phyloP scores from a whole-genome alignment of 257 asterid species.

The Schizonepeta tenuifolia region DNA sequence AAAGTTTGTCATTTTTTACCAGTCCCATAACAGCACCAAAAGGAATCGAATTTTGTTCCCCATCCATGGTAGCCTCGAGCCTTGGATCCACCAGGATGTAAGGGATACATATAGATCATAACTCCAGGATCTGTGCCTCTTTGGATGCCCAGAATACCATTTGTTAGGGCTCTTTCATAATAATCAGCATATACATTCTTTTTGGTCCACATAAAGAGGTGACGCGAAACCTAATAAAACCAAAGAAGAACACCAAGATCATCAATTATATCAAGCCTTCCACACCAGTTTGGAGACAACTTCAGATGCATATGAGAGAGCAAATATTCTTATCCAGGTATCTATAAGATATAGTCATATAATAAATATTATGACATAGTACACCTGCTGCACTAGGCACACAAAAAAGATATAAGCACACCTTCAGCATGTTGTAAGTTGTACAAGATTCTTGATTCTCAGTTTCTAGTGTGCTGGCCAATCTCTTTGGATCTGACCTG shows the following conservation, averaged over 20 bases:
- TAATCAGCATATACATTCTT: constrained; percentile 87
- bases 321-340: neutral
- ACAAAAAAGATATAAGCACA: constrained; percentile 29
- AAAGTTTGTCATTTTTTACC: constrained; percentile 47
- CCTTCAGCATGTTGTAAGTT: constrained; percentile 98
- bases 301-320: neutral
- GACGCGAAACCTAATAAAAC: constrained; percentile 73
- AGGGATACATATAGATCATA: constrained; percentile 96
- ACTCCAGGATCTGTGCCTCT: constrained; percentile 89
- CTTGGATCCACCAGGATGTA: constrained; percentile 80
- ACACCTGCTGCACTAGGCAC: neutral
- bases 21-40: constrained; percentile 99
- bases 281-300: neutral
- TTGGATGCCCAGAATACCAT: constrained; percentile 91
- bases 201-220: constrained; percentile 88
- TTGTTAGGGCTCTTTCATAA: constrained; percentile 85
- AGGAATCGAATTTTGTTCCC: constrained; percentile 86
- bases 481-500: constrained; percentile 85
- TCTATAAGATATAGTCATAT: neutral
- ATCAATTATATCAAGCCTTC: neutral
- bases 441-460: constrained; percentile 93
- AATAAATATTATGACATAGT: neutral
- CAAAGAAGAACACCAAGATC: constrained; percentile 23
- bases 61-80: constrained; percentile 80
- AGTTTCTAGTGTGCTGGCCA: constrained; percentile 63